Evolutionary conservation across 192 early-diverging fungal species (phyloP).

Genomic region (Coemansia guatemalensis): DNA sequence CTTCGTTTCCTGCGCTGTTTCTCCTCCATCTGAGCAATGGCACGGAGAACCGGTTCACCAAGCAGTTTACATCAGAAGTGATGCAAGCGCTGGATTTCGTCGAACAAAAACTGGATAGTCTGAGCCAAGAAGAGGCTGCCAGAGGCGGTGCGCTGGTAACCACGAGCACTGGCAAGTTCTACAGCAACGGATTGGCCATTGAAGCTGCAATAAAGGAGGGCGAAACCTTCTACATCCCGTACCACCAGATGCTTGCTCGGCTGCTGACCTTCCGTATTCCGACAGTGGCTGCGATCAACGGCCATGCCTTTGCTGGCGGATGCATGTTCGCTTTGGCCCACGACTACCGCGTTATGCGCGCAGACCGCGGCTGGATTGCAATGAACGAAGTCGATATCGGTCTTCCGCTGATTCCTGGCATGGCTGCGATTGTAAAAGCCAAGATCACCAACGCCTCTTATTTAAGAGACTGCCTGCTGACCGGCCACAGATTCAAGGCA

Average conservation of each 20-base stretch:
- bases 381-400: constrained; percentile 80
- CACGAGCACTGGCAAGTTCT: constrained; percentile 68
- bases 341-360: constrained; percentile 74
- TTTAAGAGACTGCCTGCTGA: constrained; percentile 65
- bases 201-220: constrained; percentile 54
- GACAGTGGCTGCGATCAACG: constrained; percentile 74
- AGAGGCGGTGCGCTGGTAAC: constrained; percentile 61
- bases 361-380: constrained; percentile 71
- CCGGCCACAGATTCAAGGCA: constrained; percentile 60
- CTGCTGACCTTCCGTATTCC: constrained; percentile 67
- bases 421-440: constrained; percentile 65
- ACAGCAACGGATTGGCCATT: constrained; percentile 68
- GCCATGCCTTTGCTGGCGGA: constrained; percentile 82
- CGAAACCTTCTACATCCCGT: constrained; percentile 49
- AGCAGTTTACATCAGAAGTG: constrained; percentile 58
- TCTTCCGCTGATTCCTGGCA: constrained; percentile 64
- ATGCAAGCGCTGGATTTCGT: constrained; percentile 60
- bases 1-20: constrained; percentile 53
- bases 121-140: constrained; percentile 37
- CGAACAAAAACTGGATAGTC: constrained; percentile 44
- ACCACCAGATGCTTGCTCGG: constrained; percentile 59
- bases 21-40: constrained; percentile 64
- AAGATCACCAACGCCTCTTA: constrained; percentile 58
- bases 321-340: constrained; percentile 59
- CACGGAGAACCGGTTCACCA: constrained; percentile 66